Conservation (phyloP, 768 basidiomycete genomes). For the Hypsizygus marmoreus region DNA sequence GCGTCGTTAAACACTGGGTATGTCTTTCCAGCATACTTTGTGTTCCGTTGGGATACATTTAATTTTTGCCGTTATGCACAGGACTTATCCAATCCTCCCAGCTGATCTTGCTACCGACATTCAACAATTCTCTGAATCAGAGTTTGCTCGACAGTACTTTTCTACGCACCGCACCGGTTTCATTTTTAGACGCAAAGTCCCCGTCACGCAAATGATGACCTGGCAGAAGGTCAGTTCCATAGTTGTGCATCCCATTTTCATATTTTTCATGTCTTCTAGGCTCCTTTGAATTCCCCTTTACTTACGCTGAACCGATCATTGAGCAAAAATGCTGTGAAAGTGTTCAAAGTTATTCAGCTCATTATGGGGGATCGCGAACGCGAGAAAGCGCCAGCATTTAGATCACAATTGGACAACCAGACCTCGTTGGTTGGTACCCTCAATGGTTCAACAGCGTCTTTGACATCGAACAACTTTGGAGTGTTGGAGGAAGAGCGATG, state of each 20-base stretch:
- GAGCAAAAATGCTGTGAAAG: constrained; percentile 76
- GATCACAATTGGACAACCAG: constrained; percentile 44
- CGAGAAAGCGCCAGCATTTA: constrained; percentile 57
- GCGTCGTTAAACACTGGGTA: constrained; percentile 68
- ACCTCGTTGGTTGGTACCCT: constrained; percentile 45
- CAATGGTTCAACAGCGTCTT: constrained; percentile 48
- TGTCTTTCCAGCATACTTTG: constrained; percentile 21
- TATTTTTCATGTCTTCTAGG: constrained; percentile 32
- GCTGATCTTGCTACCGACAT: constrained; percentile 83
- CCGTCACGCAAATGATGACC: constrained; percentile 84
- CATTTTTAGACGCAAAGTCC: constrained; percentile 79
- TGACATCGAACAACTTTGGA: constrained; percentile 35
- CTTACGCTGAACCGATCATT: constrained; percentile 67
- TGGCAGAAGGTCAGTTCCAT: constrained; percentile 74
- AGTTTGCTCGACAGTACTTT: constrained; percentile 87
- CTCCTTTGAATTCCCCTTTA: constrained; percentile 71
- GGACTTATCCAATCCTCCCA: constrained; percentile 77
- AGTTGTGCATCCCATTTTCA: constrained; percentile 1
- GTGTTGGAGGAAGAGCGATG: constrained; percentile 85
- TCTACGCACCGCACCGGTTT: constrained; percentile 89
- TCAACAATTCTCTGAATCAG: constrained; percentile 81
- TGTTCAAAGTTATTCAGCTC: constrained; percentile 88
- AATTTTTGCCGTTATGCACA: constrained; percentile 29
- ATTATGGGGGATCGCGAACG: constrained; percentile 93
- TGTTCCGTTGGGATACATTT: too few relatives aligned